Base-by-base conservation (phyloP, 2,329 filamentous ascomycete species). In the Dactylonectria macrodidyma region DNA sequence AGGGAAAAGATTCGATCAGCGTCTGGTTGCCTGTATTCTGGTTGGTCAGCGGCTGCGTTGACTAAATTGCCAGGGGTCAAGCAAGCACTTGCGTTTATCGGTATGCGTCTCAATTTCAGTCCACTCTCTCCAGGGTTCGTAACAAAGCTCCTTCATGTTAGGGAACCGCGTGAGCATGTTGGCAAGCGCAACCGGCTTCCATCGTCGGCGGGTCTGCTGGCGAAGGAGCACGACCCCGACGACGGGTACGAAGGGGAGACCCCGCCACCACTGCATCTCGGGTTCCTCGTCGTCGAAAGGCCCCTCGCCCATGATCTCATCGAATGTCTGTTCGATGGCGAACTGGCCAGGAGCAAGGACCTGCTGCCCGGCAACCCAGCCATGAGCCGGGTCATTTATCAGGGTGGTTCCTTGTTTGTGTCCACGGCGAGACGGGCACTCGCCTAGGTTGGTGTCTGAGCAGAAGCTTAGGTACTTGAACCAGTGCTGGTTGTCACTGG, bases 101-200 rank as follows among this genome's bases (percentile, higher is more conserved):
- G 77, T 78, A 2, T 60, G 60, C 30, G 0, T 7, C 60, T 78
- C 56, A 9, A 73, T 63, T 9, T 0, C 44, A 61, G 3, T 12
- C 73, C 71, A 79, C 69, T 81, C 78, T 68, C 77, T 79, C 80
- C 81, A 83, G 59, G 79, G 81, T 69, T 82, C 80, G 70, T 81
- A 82, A 59, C 76, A 76, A 69, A 83, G 69, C 68, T 83, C 78
- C 69, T 78, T 74, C 58, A 84, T 64, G 62, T 75, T 76, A 54
- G 80, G 78, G 66, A 81, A 75, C 64, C 76, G 76, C 41, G 76
- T 68, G 71, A 81, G 72, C 72, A 82, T 80, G 51, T 78, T 68
- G 61, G 71, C 70, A 47, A 81, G 73, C 47, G 76, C 71, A 47
- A 55, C 52, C 54, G 75, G 76, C 61, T 76, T 78, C 78, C 78